Percentiles rank a stretch among this genome's conserved stretches.
These are phyloP conservation scores for Cornus kousa DNA, from an alignment of 148 eudicot genomes.

Conservation along the genomic window DNA sequence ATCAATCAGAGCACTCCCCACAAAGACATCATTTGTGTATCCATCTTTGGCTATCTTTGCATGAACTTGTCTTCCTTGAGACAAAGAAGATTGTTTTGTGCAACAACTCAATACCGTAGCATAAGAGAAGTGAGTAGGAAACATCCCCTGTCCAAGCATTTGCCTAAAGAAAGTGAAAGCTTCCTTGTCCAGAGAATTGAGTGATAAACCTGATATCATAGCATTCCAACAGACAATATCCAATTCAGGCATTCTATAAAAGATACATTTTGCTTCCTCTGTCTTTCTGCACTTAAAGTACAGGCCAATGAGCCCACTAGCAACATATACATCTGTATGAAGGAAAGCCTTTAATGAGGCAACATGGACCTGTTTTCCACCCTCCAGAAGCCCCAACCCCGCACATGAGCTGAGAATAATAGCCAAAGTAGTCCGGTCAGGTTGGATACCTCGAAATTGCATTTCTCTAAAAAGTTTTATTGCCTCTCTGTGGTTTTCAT, in stretches of 20 bases:
- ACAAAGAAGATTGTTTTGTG: constrained; percentile 46
- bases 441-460: constrained; percentile 52
- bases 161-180: constrained; percentile 50
- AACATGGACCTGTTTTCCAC: constrained; percentile 71
- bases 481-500: constrained; percentile 45
- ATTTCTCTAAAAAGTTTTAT: constrained; percentile 63
- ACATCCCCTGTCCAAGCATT: constrained; percentile 49
- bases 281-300: constrained; percentile 56
- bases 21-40: constrained; percentile 45
- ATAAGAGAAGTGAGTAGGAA: constrained; percentile 59
- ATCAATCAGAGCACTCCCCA: constrained; percentile 65
- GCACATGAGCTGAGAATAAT: constrained; percentile 63
- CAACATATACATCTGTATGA: constrained; percentile 50
- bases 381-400: constrained; percentile 46
- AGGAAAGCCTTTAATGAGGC: constrained; percentile 36
- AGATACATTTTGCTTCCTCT: constrained; percentile 45
- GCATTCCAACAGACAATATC: constrained; percentile 83
- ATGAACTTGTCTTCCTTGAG: constrained; percentile 68
- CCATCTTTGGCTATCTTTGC: constrained; percentile 53
- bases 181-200: constrained; percentile 44
- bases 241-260: constrained; percentile 39
- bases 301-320: constrained; percentile 70
- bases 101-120: constrained; percentile 61
- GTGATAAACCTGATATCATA: constrained; percentile 60
- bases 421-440: constrained; percentile 69